Base-by-base conservation (phyloP, 1,139 yeast species). In the Geotrichum fermentans region DNA sequence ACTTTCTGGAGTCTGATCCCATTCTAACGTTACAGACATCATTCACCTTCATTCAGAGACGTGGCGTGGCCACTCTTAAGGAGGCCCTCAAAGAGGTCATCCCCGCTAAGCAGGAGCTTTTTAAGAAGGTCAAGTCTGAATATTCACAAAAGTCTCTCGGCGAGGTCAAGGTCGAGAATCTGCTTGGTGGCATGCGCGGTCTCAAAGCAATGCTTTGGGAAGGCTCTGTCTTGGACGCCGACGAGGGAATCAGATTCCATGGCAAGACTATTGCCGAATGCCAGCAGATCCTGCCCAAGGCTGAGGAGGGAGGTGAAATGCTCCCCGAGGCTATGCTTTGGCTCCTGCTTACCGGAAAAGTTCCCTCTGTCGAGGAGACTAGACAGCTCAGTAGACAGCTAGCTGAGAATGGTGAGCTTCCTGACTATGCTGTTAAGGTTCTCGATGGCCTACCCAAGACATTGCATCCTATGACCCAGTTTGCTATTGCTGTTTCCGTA, bases 381-480 rank as follows among this genome's bases (percentile, higher is more conserved):
- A 77, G 78, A 65, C 83, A 82, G 52, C 75, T 89, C 58, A 80
- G 88, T 52, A 82, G 78, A 63, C 95, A 88, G 70, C 78, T 89
- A 61, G 96, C 95, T 57, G 84, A 86, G 53, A 82, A 90, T 74
- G 83, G 94, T 43, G 66, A 67, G 56, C 76, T 89, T 66, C 97
- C 97, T 65, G 82, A 82, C 67, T 90, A 85, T 68, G 94, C 87
- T 59, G 83, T 78, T 70, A 88, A 82, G 67, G 73, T 88, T 59
- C 78, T 89, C 61, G 94, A 85, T 75, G 74, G 82, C 61, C 79
- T 90, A 61, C 97, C 97, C 59, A 73, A 83, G 45, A 80, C 82
- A 67, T 79, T 89, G 71, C 97, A 89, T 73, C 97, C 97, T 71
- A 89, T 89, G 97, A 94, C 97, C 51, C 97, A 89, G 73, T 83